Conservation (phyloP, 768 basidiomycete species). For the Erythrobasidium yunnanense region DNA sequence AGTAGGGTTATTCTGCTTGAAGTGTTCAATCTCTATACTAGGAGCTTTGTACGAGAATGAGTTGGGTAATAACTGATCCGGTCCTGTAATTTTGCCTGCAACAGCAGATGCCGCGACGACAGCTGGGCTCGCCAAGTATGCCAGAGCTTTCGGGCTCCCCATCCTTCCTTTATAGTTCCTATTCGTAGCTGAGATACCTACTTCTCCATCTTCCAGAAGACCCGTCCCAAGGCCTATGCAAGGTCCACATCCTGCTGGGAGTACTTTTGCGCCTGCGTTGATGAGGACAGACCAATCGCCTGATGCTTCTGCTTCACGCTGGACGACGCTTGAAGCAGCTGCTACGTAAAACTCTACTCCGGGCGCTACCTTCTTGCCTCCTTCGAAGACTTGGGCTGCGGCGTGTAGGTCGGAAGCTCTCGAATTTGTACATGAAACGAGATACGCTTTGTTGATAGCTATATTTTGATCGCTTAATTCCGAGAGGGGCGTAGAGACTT, state of each 20-base stretch:
- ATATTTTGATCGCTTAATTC: conserved; percentile 62
- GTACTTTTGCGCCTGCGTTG: conserved; percentile 75
- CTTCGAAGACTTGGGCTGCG: conserved; percentile 73
- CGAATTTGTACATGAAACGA: conserved; percentile 95
- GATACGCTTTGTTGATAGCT: conserved; percentile 89
- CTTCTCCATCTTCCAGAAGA: conserved; percentile 82
- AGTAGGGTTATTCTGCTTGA: conserved; percentile 37
- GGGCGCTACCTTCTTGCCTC: conserved; percentile 51
- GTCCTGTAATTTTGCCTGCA: conserved; percentile 79
- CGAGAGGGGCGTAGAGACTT: conserved; percentile 85
- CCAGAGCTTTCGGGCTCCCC: conserved; percentile 88
- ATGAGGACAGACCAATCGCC: conserved; percentile 84
- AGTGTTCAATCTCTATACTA: conserved; percentile 33
- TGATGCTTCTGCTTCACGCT: conserved; percentile 68
- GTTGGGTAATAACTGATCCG: conserved; percentile 53
- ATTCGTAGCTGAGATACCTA: conserved; percentile 95
- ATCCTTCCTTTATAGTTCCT: conserved; percentile 98
- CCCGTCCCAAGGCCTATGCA: conserved; percentile 95
- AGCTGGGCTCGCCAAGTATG: conserved; percentile 90
- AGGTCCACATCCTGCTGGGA: conserved; percentile 93
- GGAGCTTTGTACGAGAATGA: conserved; percentile 25
- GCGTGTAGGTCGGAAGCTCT: conserved; percentile 87
- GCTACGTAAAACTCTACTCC: conserved; percentile 97
- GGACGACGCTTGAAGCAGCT: conserved; percentile 82
- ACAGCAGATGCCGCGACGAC: conserved; percentile 94